Evolutionary conservation across 192 early-diverging fungal genomes (phyloP), one percentile per base, ranked within the genome.

Genomic region (Entophlyctis helioformis): DNA sequence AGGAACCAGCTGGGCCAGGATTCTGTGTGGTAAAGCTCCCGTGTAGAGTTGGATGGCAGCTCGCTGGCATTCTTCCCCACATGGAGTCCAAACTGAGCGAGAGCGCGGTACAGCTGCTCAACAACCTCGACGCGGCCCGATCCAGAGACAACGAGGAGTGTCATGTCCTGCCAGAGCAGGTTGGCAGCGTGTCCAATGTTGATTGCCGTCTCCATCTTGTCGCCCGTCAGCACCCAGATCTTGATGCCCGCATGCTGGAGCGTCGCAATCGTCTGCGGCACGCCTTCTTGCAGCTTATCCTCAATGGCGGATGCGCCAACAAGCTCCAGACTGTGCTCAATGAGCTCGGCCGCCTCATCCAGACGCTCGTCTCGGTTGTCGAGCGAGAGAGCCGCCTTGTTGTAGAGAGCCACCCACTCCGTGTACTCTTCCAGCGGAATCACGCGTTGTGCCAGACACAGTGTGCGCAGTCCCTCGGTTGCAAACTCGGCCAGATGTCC

Each of bases 141-240:
- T 13, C 11, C 16, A 22, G 36, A 15, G 28, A 65, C 19, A 12
- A 69, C 32, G 23, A 73, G 35, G 21, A 73, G 20, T 8, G 36
- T 41, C 39, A 46, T 74, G 23, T 70, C 46, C 23, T 64, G 46
- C 28, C 71, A 68, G 23, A 83, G 64, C 31, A 92, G 60, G 2
- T 76, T 67, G 31, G 81, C 86, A 0, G 88, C 81, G 38, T 82
- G 76, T 12, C 80, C 86, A 66, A 93, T 91, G 48, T 93, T 93
- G 47, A 93, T 81, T 0, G 89, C 89, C 0, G 89, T 93, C 51
- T 93, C 89, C 18, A 80, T 69, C 60, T 89, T 91, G 54, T 93
- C 89, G 24, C 89, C 89, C 0, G 89, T 93, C 59, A 93, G 62
- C 74, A 93, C 84, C 88, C 89, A 93, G 26, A 93, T 63, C 28